These are phyloP conservation scores for Leccinum fallax DNA, from an alignment of 1,284 basidiomycete species.

Conservation along the genomic window DNA sequence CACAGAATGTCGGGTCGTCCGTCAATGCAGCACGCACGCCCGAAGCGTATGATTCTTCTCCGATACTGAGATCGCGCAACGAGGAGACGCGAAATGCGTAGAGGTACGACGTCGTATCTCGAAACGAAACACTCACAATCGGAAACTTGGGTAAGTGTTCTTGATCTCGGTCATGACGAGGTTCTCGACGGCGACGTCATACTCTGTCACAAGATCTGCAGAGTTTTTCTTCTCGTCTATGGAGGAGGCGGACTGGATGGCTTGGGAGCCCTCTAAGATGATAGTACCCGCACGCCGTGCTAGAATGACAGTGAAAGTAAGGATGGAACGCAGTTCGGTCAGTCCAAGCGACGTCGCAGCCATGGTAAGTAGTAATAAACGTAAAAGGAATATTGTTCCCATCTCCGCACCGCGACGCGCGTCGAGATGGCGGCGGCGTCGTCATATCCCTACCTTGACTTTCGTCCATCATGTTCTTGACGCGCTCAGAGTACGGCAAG, in stretches of 20 bases:
- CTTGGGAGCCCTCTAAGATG: background rate
- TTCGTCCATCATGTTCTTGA: slow-evolving; percentile 76
- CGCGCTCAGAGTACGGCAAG: slow-evolving; percentile 90
- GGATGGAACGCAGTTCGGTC: slow-evolving; percentile 55
- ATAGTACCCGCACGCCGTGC: background rate
- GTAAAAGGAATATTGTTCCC: slow-evolving; percentile 36
- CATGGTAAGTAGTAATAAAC: slow-evolving; percentile 7
- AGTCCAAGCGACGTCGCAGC: slow-evolving; percentile 4
- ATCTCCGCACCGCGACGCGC: slow-evolving; percentile 32
- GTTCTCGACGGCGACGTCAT: slow-evolving; percentile 90
- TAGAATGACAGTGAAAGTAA: slow-evolving; percentile 35
- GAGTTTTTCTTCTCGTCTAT: background rate
- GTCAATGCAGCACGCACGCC: slow-evolving; percentile 65
- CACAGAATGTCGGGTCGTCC: slow-evolving; percentile 80
- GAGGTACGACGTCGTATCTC: background rate
- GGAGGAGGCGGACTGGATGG: background rate
- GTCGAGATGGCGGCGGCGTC: slow-evolving; percentile 23
- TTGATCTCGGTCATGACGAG: slow-evolving; percentile 76
- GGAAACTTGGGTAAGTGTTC: slow-evolving; percentile 72
- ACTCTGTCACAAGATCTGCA: slow-evolving; percentile 80
- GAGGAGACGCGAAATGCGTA: background rate
- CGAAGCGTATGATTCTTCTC: slow-evolving; percentile 86
- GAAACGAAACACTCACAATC: slow-evolving; percentile 63
- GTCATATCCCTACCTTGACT: slow-evolving; percentile 2
- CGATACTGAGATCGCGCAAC: slow-evolving; percentile 61